Percentiles rank a stretch among this genome's conserved stretches.
These are phyloP conservation scores for Pseudogymnoascus sp. DNA, from an alignment of 2,329 filamentous ascomycete genomes.

Conservation along the genomic window DNA sequence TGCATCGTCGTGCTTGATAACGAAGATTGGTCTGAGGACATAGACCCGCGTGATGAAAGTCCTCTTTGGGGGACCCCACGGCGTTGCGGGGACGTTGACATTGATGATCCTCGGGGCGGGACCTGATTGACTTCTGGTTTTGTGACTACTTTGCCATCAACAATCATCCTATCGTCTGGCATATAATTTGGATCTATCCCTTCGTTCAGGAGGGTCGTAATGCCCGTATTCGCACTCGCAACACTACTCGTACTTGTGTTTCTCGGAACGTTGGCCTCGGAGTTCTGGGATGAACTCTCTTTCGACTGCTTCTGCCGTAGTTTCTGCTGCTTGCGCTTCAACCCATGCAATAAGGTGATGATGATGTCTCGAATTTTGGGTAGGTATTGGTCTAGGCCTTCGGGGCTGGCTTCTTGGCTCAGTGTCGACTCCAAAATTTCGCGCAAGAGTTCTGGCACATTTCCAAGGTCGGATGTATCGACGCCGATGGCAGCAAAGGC, in stretches of 20 bases:
- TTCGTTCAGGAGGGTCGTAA: slow-evolving; percentile 54
- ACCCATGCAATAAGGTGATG: slow-evolving; percentile 88
- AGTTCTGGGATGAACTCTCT: slow-evolving; percentile 31
- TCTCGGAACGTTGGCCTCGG: slow-evolving; percentile 22
- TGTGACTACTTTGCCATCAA: slow-evolving; percentile 7
- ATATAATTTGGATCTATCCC: slow-evolving; percentile 30
- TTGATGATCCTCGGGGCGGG: not conserved
- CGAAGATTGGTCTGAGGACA: slow-evolving; percentile 55
- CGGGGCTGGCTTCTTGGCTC: slow-evolving; percentile 89
- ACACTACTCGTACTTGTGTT: slow-evolving; percentile 53
- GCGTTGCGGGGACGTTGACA: slow-evolving; percentile 16
- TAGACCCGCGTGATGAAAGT: slow-evolving; percentile 39
- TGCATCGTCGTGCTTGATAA: slow-evolving; percentile 71
- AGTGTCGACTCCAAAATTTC: slow-evolving; percentile 91
- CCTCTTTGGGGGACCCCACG: slow-evolving; percentile 37
- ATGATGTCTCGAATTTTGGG: slow-evolving; percentile 96
- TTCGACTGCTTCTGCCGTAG: slow-evolving; percentile 57
- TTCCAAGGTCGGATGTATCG: slow-evolving; percentile 86
- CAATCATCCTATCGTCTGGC: slow-evolving; percentile 3
- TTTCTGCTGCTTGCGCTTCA: slow-evolving; percentile 95
- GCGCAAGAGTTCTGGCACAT: slow-evolving; percentile 84
- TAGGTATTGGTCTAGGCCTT: slow-evolving; percentile 88
- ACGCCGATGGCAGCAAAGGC: slow-evolving; percentile 96
- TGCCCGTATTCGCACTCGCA: slow-evolving; percentile 48
- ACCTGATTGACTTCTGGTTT: slow-evolving; percentile 37